phyloP scores from a whole-genome alignment of 306 rosid genomes.

The Cucumis cinereus region DNA sequence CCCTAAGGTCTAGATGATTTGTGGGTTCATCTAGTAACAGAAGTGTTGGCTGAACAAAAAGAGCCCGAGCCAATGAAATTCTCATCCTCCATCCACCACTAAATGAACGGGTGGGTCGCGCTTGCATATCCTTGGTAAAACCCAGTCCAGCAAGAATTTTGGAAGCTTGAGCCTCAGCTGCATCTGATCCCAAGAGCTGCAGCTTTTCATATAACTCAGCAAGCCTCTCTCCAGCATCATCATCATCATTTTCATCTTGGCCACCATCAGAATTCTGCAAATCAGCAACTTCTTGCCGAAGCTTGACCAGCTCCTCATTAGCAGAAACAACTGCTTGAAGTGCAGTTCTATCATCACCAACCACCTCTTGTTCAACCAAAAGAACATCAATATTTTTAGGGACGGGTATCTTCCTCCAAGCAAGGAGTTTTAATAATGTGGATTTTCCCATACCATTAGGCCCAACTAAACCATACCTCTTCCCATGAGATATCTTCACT shows the following conservation, averaged over 20 bases:
- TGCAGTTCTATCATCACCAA: slow-evolving; percentile 51
- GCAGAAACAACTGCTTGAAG: slow-evolving; percentile 72
- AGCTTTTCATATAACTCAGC: slow-evolving; percentile 46
- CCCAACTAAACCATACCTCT: slow-evolving; percentile 55
- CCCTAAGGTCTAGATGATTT: slow-evolving; percentile 53
- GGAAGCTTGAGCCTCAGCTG: slow-evolving; percentile 68
- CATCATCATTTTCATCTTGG: slow-evolving; percentile 17
- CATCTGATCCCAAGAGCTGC: slow-evolving; percentile 57
- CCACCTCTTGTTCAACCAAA: slow-evolving; percentile 65
- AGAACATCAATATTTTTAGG: slow-evolving; percentile 78
- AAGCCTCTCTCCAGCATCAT: slow-evolving; percentile 51
- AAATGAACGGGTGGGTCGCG: slow-evolving; percentile 52
- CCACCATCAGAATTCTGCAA: slow-evolving; percentile 37
- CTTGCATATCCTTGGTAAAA: slow-evolving; percentile 65
- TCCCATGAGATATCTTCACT: slow-evolving; percentile 45
- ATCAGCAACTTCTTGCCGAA: slow-evolving; percentile 46
- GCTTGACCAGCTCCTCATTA: slow-evolving; percentile 48
- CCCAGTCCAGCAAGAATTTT: slow-evolving; percentile 80
- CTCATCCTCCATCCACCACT: slow-evolving; percentile 68
- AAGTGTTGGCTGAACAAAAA: slow-evolving; percentile 63
- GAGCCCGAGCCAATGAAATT: slow-evolving; percentile 52
- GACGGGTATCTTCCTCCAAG: slow-evolving; percentile 80
- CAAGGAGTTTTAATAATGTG: slow-evolving; percentile 67
- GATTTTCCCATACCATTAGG: slow-evolving; percentile 69
- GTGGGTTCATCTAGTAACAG: slow-evolving; percentile 40